Base-by-base conservation (phyloP, 768 basidiomycete species). In the Naganishia kalamii region DNA sequence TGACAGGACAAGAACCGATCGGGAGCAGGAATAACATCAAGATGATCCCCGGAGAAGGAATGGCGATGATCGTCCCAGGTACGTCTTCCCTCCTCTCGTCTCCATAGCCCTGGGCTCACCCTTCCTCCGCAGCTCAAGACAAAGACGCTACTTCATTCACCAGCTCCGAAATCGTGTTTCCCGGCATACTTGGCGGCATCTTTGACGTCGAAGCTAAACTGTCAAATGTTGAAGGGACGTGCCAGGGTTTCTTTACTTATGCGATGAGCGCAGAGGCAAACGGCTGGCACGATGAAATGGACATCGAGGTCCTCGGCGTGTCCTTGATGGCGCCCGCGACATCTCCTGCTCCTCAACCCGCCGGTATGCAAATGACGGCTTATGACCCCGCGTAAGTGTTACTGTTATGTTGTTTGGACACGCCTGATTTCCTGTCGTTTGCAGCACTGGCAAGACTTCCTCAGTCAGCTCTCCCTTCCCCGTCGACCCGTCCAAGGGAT, bases 221-320 rank as follows among this genome's bases (percentile, higher is more conserved):
- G 11, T 1, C 35, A 6, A 21, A 33, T 13, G 17, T 27, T 2
- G 35, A n/a, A 6, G 54, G 54, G 13, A 27, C 37, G 2, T 57
- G 54, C 25, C 23, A 4, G 37, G 37, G 37, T 2, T 40, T 57
- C n/a, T 57, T 57, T 40, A 41, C 54, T 11, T 5, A 3, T 8
- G 21, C n/a, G 6, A 35, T 35, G 19, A 35, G 40, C 13, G n/a
- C 35, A 4, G 23, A n/a, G 4, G 54, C n/a, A n/a, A n/a, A n/a
- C n/a, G n/a, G n/a, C n/a, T n/a, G 35, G 54, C 54, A 57, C n/a
- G 54, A 57, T 21, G 54, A 57, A 17, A 33, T 40, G 13, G 54
- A 57, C n/a, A 57, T 57, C 37, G 54, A 57, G 21, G 40, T 57
- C 35, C 54, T 57, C 10, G 37, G 54, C 23, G 37, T 35, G 13